Percentiles rank a stretch among this genome's conserved stretches.
Conservation (phyloP, 2,329 filamentous ascomycete genomes). For the Pseudogymnoascus sp. region DNA sequence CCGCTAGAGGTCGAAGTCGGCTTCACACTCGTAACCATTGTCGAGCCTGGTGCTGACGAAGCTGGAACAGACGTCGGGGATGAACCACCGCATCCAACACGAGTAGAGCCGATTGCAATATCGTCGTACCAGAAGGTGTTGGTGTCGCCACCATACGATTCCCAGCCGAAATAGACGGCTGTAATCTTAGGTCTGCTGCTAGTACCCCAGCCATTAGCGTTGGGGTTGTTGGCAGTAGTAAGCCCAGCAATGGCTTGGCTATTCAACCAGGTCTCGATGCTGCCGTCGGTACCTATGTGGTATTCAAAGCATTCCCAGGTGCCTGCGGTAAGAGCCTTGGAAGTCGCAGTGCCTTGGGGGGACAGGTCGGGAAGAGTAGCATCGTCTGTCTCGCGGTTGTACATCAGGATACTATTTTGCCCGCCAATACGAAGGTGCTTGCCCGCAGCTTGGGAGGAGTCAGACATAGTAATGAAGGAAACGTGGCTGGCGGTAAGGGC, state of each 20-base stretch:
- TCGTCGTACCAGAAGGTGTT: constrained; percentile 62
- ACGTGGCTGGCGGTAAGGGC: constrained; percentile 54
- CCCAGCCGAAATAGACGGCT: constrained; percentile 56
- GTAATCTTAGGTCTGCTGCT: constrained; percentile 45
- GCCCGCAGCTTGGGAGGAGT: constrained; percentile 46
- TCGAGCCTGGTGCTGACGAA: constrained; percentile 11
- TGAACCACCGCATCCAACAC: constrained; percentile 39
- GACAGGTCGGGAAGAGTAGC: constrained; percentile 56
- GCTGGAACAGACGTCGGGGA: neutral
- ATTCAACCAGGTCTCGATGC: constrained; percentile 56
- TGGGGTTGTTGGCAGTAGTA: constrained; percentile 43
- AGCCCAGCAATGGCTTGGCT: constrained; percentile 45
- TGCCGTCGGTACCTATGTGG: constrained; percentile 51
- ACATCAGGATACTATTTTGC: constrained; percentile 56
- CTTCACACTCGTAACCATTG: constrained; percentile 6
- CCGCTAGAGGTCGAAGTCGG: neutral
- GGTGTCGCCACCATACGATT: constrained; percentile 52
- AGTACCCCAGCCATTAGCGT: constrained; percentile 47
- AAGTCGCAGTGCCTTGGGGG: constrained; percentile 51
- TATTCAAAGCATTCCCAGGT: constrained; percentile 56
- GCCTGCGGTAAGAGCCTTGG: constrained; percentile 43
- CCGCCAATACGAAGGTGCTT: constrained; percentile 59
- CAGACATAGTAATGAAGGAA: constrained; percentile 58
- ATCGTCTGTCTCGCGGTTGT: constrained; percentile 57
- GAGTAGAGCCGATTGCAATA: constrained; percentile 41